phyloP scores from a whole-genome alignment of 176 grass and related monocot genomes.

The Bromus sterilis region DNA sequence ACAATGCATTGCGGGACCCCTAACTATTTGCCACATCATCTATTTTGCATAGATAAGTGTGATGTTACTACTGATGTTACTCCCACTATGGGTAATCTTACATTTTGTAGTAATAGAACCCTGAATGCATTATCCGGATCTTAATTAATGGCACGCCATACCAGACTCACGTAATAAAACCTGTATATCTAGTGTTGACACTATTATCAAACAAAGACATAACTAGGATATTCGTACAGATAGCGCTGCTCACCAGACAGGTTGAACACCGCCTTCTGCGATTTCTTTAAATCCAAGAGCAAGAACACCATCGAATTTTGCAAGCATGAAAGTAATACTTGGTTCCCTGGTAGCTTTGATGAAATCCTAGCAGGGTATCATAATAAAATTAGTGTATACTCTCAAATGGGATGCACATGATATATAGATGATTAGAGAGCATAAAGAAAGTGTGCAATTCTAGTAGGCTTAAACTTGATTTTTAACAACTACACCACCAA shows the following conservation, averaged over 20 bases:
- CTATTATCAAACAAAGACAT: neutral
- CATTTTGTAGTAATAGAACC: no score
- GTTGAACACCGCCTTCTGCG: slow-evolving; percentile 39
- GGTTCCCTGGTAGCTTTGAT: slow-evolving; percentile 71
- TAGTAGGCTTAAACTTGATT: slow-evolving; percentile 44
- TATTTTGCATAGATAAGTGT: no score
- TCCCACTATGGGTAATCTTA: no score
- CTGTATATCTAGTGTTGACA: neutral
- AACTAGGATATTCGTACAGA: neutral
- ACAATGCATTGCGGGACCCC: no score
- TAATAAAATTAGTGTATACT: slow-evolving; percentile 5
- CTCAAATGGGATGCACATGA: neutral
- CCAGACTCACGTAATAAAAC: neutral
- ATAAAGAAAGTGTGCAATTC: neutral
- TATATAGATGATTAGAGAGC: neutral
- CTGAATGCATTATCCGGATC: neutral
- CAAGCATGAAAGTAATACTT: slow-evolving; percentile 57
- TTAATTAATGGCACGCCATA: neutral
- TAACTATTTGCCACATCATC: no score
- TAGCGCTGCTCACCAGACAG: slow-evolving; percentile 55
- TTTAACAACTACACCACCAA: slow-evolving; percentile 69
- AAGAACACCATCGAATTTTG: slow-evolving; percentile 87
- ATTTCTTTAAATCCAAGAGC: slow-evolving; percentile 89
- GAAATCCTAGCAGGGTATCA: slow-evolving; percentile 37
- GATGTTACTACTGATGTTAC: no score